Conservation (phyloP, 768 basidiomycete genomes). For the Mycena capillaripes region DNA sequence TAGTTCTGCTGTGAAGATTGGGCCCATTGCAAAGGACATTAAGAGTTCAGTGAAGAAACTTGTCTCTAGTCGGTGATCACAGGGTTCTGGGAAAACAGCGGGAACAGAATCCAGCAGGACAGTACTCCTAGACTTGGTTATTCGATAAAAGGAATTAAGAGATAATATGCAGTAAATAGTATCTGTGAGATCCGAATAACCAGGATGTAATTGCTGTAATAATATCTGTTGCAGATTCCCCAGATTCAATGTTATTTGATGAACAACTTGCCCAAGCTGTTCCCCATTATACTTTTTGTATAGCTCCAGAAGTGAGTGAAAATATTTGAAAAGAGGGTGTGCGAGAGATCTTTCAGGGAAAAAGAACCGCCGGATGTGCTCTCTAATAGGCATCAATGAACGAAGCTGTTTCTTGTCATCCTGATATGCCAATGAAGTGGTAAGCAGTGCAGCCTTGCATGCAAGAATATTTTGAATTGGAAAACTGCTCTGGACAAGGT, state of each 20-base stretch:
- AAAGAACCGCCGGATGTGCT: background rate
- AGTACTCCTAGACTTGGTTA: background rate
- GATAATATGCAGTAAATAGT: background rate
- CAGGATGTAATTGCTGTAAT: background rate
- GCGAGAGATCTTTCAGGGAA: background rate
- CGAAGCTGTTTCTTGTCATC: background rate
- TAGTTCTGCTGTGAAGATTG: background rate
- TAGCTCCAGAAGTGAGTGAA: background rate
- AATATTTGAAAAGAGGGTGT: background rate
- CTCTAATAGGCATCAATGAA: background rate
- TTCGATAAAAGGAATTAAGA: background rate
- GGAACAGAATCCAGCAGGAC: background rate
- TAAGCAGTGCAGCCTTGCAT: background rate
- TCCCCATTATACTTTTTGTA: background rate
- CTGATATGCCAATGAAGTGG: background rate
- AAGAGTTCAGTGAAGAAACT: background rate
- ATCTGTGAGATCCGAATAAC: background rate
- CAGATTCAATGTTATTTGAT: background rate
- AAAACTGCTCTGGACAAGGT: background rate
- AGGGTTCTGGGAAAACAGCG: background rate
- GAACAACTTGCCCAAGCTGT: background rate
- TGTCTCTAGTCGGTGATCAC: background rate
- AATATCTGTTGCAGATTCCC: background rate
- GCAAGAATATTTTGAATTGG: background rate
- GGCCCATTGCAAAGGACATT: fast-evolving